Percentiles rank a stretch among this genome's conserved stretches.
phyloP scores from a whole-genome alignment of 2,329 filamentous ascomycete species.

The Colletotrichum lupini region DNA sequence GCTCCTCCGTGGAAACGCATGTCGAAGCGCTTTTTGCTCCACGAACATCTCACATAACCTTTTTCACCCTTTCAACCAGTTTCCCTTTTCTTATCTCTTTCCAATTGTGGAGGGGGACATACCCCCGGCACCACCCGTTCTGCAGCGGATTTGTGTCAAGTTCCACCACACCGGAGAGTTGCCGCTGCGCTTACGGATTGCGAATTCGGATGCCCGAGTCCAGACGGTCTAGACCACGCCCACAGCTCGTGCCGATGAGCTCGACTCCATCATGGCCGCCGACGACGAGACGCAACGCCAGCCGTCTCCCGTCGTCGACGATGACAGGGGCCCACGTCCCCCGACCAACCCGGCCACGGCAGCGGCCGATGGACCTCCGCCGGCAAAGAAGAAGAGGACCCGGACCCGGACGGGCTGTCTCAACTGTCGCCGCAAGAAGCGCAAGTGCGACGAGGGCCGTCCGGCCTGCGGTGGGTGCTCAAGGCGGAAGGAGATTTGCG shows the following conservation, averaged over 20 bases:
- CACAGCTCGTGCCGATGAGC: neutral
- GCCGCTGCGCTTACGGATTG: neutral
- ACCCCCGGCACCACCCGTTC: constrained; percentile 1
- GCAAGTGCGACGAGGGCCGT: constrained; percentile 50
- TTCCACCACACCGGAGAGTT: neutral
- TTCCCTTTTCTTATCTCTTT: neutral
- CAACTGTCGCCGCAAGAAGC: constrained; percentile 52
- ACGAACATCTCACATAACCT: constrained; percentile 16
- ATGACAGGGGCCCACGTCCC: neutral
- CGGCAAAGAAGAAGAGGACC: constrained; percentile 42
- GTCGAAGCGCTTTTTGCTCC: constrained; percentile 33
- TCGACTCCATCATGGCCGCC: constrained; percentile 3
- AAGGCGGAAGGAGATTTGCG: constrained; percentile 45
- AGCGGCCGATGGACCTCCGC: constrained; percentile 11
- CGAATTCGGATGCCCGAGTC: neutral
- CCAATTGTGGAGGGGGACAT: neutral
- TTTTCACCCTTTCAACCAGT: neutral
- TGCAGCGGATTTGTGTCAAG: neutral
- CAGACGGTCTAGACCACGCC: constrained; percentile 2
- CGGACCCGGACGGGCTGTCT: constrained; percentile 50
- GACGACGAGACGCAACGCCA: neutral
- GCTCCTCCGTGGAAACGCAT: constrained; percentile 15
- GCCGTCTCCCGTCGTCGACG: neutral
- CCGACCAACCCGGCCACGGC: constrained; percentile 4
- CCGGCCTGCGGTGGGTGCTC: constrained; percentile 49